Evolutionary conservation across 306 rosid species (phyloP).

Genomic region (Parietaria judaica): DNA sequence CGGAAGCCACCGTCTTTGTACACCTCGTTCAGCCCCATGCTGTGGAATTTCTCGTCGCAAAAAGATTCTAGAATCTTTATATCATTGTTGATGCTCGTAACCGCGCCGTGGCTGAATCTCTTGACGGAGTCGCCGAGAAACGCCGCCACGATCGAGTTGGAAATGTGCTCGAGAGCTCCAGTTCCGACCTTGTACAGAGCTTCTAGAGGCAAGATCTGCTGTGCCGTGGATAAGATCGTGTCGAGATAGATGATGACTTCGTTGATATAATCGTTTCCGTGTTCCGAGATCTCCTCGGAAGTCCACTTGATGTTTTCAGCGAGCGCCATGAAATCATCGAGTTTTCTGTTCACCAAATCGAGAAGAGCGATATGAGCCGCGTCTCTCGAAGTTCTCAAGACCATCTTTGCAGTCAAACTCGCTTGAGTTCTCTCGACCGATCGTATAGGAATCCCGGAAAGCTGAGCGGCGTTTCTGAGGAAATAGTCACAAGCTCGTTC

Average conservation of each 20-base stretch:
- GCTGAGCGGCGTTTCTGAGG: conserved; percentile 62
- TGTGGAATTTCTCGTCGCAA: conserved; percentile 65
- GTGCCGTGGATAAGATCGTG: conserved; percentile 75
- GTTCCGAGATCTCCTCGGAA: conserved; percentile 50
- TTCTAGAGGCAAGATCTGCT: conserved; percentile 79
- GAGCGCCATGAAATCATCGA: conserved; percentile 70
- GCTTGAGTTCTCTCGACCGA: conserved; percentile 56
- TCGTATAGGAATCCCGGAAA: conserved; percentile 44
- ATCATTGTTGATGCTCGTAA: conserved; percentile 48
- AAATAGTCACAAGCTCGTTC: conserved; percentile 95
- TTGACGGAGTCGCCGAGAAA: conserved; percentile 64
- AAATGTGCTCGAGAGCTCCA: conserved; percentile 80
- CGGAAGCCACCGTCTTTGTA: conserved; percentile 51
- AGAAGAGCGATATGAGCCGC: conserved; percentile 58
- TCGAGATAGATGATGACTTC: conserved; percentile 78
- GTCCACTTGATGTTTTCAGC: conserved; percentile 60
- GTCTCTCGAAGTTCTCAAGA: conserved; percentile 66
- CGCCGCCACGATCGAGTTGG: conserved; percentile 51
- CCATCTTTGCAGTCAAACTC: conserved; percentile 65
- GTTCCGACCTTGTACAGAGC: conserved; percentile 70
- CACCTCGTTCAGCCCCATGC: conserved; percentile 57
- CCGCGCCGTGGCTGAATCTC: conserved; percentile 72
- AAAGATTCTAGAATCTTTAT: conserved; percentile 54
- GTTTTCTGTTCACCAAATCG: conserved; percentile 49
- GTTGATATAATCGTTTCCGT: conserved; percentile 62